phyloP scores from a whole-genome alignment of 345 rosid genomes.

The Psidium guajava region DNA sequence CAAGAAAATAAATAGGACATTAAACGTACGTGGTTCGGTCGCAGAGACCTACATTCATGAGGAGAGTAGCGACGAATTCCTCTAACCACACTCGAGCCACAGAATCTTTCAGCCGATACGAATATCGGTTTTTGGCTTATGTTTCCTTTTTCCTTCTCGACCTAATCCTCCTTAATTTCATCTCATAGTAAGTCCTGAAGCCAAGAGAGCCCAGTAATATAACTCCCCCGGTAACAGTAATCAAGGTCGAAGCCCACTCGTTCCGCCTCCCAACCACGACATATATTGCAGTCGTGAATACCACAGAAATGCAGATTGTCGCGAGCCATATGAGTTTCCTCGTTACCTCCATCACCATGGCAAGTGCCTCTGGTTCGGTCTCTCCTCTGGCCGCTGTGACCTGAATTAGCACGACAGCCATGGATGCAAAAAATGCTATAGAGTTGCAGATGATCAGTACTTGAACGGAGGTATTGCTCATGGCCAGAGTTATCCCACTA shows the following conservation, averaged over 20 bases:
- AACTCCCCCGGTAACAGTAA: background rate
- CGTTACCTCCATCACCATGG: constrained; percentile 76
- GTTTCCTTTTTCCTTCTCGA: background rate
- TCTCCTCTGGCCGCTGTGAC: constrained; percentile 92
- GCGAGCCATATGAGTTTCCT: constrained; percentile 98
- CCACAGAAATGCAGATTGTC: constrained; percentile 89
- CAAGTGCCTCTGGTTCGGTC: constrained; percentile 90
- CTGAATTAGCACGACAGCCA: constrained; percentile 96
- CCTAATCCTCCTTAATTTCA: background rate
- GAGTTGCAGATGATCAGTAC: constrained; percentile 93
- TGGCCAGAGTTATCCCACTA: constrained; percentile 62
- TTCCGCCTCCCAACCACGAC: constrained; percentile 71
- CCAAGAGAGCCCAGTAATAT: background rate
- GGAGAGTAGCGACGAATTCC: too few species aligned
- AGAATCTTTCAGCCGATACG: background rate
- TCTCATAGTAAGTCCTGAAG: background rate
- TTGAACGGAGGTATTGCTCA: constrained; percentile 49
- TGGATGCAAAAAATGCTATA: constrained; percentile 77
- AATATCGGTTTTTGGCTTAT: background rate
- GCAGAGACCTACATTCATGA: too few species aligned
- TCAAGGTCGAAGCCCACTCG: constrained; percentile 41
- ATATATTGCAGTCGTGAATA: constrained; percentile 84
- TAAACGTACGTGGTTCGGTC: too few species aligned
- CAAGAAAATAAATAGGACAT: too few species aligned
- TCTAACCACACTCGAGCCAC: background rate